phyloP scores from a whole-genome alignment of 345 rosid genomes.

The Rhodamnia rubescens region DNA sequence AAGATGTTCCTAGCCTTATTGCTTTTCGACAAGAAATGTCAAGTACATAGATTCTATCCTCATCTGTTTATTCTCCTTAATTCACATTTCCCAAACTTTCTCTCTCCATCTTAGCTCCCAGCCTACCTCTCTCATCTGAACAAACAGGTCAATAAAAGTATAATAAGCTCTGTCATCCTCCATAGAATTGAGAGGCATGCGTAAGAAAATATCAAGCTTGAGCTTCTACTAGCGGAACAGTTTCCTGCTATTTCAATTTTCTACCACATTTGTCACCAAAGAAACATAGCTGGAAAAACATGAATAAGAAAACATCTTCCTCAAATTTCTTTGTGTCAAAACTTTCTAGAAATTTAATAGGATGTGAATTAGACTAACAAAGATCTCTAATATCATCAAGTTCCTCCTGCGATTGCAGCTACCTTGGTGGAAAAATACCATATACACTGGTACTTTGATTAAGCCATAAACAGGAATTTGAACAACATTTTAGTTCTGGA shows the following conservation, averaged over 20 bases:
- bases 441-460: not conserved
- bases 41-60: not conserved
- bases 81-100: not conserved
- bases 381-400: not conserved
- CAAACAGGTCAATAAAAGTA: not conserved
- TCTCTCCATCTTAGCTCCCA: not conserved
- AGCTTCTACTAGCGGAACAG: not conserved
- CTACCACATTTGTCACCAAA: not conserved
- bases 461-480: not conserved
- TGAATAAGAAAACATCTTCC: not conserved
- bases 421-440: not conserved
- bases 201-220: not conserved
- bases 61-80: not conserved
- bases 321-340: not conserved
- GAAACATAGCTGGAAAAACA: not conserved
- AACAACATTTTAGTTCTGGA: not conserved
- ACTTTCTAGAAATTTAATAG: not conserved
- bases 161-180: not conserved
- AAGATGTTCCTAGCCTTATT: not conserved
- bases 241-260: not conserved
- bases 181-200: not conserved
- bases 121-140: not conserved
- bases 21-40: not conserved
- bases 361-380: not conserved
- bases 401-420: not conserved